Evolutionary conservation across 2,329 filamentous ascomycete species (phyloP).

Genomic region (Pseudocercospora pini-densiflorae): DNA sequence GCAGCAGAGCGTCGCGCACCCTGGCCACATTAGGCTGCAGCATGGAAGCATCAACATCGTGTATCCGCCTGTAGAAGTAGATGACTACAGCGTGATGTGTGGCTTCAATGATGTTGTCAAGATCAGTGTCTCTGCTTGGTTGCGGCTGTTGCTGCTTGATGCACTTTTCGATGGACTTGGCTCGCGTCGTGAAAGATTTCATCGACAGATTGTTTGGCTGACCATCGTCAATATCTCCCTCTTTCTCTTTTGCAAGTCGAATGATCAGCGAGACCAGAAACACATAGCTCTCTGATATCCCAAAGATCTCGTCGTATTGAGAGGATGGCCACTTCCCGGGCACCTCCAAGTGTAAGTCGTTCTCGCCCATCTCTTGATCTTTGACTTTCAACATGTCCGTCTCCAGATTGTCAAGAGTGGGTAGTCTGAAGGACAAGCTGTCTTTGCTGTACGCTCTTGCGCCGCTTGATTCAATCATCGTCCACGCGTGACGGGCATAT

Average conservation of each 20-base stretch:
- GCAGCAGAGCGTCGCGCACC: neutral
- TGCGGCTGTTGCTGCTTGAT: neutral
- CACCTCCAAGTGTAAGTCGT: conserved; percentile 9
- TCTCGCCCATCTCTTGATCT: conserved; percentile 13
- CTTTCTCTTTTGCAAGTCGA: conserved; percentile 11
- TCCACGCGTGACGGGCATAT: neutral
- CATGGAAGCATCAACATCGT: conserved; percentile 13
- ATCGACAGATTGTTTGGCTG: neutral
- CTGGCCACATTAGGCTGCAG: conserved; percentile 3
- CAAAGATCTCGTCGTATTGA: conserved; percentile 12
- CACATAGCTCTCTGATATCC: conserved; percentile 7
- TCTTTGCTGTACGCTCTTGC: conserved; percentile 9
- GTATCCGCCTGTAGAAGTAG: conserved; percentile 14
- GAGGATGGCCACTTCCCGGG: conserved; percentile 7
- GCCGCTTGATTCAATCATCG: conserved; percentile 1
- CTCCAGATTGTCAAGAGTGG: neutral
- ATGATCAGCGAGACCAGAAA: conserved; percentile 10
- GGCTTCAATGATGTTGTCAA: neutral
- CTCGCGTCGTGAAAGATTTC: conserved; percentile 12
- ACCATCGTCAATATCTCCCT: neutral
- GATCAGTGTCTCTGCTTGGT: neutral
- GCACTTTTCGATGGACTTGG: conserved; percentile 7
- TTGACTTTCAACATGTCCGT: conserved; percentile 13
- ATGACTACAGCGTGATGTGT: conserved; percentile 8
- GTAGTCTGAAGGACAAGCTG: conserved; percentile 4